A percentile compares a stretch with the other conserved stretches of the same genome.
Conservation (phyloP, 2,329 filamentous ascomycete genomes). For the Monosporascus ibericus region DNA sequence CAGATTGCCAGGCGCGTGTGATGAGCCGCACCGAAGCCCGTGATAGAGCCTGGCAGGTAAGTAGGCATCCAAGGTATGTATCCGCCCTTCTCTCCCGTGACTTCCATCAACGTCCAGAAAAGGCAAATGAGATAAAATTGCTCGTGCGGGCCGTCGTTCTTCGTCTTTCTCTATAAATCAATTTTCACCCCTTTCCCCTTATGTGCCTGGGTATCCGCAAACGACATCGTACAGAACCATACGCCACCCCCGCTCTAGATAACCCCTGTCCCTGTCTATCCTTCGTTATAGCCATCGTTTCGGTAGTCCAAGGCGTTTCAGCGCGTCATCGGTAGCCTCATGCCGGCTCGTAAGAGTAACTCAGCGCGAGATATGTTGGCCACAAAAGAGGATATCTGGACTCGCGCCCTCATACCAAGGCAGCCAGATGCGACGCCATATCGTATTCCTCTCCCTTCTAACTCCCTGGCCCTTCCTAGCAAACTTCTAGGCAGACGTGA, state of each 20-base stretch:
- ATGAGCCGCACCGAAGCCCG: neutral
- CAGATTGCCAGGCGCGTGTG: neutral
- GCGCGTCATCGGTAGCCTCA: constrained; percentile 1
- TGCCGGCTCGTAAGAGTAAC: constrained; percentile 3
- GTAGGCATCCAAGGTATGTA: neutral
- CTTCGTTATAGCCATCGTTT: constrained; percentile 11
- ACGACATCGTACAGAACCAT: constrained; percentile 22
- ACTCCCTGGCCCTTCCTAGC: constrained; percentile 11
- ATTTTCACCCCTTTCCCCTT: constrained; percentile 14
- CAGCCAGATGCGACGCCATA: constrained; percentile 6
- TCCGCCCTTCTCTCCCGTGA: neutral
- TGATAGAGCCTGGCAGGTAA: neutral
- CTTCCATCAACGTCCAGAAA: neutral
- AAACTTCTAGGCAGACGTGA: neutral
- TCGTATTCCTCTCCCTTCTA: constrained; percentile 7
- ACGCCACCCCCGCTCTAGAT: constrained; percentile 17
- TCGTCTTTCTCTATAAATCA: constrained; percentile 20
- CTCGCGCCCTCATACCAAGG: constrained; percentile 5
- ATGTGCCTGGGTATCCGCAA: constrained; percentile 23
- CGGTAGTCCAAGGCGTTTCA: constrained; percentile 1
- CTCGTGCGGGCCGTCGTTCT: constrained; percentile 18
- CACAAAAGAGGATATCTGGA: neutral
- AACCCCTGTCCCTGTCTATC: constrained; percentile 17
- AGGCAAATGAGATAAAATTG: constrained; percentile 10
- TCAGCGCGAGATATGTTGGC: neutral